Percentiles rank a stretch among this genome's conserved stretches.
Evolutionary conservation across 495 filamentous ascomycete species (phyloP).

Genomic region (Hypoxylon intermedium): DNA sequence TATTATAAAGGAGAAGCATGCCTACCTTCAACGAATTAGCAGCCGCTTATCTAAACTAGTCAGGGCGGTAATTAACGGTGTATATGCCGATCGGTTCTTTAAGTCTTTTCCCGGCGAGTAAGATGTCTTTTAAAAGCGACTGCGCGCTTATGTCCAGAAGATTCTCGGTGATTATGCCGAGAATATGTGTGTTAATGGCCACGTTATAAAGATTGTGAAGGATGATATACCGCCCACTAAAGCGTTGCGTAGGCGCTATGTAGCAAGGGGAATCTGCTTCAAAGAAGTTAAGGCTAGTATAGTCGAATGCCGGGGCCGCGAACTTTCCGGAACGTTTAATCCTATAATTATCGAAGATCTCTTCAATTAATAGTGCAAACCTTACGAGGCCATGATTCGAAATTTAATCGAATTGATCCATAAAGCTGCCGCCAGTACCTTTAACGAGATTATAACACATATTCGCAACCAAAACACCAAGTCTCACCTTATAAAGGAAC

Average conservation of each 20-base stretch:
- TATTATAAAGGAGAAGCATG: conserved; percentile 49
- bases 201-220: conserved; percentile 39
- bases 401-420: conserved; percentile 41
- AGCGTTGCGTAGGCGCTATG: conserved; percentile 8
- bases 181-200: conserved; percentile 38
- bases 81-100: conserved; percentile 38
- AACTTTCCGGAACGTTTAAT: conserved; percentile 51
- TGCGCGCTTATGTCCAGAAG: conserved; percentile 44
- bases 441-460: conserved; percentile 43
- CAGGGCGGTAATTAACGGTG: conserved; percentile 39
- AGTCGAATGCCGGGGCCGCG: conserved; percentile 43
- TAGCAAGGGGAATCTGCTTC: conserved; percentile 14
- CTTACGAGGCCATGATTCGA: conserved; percentile 45
- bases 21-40: conserved; percentile 48
- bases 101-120: conserved; percentile 36
- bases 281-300: conserved; percentile 9
- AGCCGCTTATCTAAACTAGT: no score
- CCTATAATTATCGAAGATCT: conserved; percentile 50
- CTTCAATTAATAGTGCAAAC: conserved; percentile 48
- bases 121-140: conserved; percentile 31
- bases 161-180: conserved; percentile 38
- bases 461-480: conserved; percentile 48
- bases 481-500: conserved; percentile 46
- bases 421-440: conserved; percentile 35
- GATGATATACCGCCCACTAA: conserved; percentile 16